Evolutionary conservation across 805 yeast genomes (phyloP), one percentile per base, ranked within the genome.

Genomic region (Maudiozyma barnettii): DNA sequence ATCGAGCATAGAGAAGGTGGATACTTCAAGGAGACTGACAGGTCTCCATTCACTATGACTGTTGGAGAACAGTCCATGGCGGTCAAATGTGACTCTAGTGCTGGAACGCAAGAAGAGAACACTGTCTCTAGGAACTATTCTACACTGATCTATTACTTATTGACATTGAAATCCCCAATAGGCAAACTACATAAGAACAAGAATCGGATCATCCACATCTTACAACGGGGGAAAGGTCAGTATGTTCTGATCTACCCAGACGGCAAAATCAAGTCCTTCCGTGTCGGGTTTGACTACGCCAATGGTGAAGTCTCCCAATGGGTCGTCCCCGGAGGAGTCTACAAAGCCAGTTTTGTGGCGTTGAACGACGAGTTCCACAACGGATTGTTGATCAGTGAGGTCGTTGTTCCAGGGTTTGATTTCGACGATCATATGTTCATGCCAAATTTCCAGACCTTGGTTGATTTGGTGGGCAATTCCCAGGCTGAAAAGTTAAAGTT

Each of bases 311-410:
- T 72, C 4, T 65, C 74, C 39, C 83, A 78, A 57, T 78, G 82
- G 82, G 80, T 78, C 5, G 82, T 78, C n/a, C 80, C 79, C 10
- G 79, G 81, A 1, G 81, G 75, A 12, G 76, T 73, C 18, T 78
- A 73, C 64, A 78, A 78, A 56, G 81, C 81, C 4, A 73, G 79
- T 43, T 78, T 74, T 54, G 46, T 76, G 21, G 39, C 70, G 3
- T 75, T 76, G n/a, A 56, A 66, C 39, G 63, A 54, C 6, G 72
- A 61, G 35, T 55, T 63, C 29, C 54, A 55, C 18, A 63, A 70
- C 30, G 77, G 75, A 40, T 52, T 77, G 26, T 59, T 75, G 46
- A 75, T 76, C 40, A 75, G 79, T 56, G 81, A 77, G 52, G 78
- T 78, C 19, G 82, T 78, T 18, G 79, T 77, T 12, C 82, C 82